Evolutionary conservation across 768 basidiomycete genomes (phyloP), one percentile per base, ranked within the genome.

Genomic region (Suillus plorans): DNA sequence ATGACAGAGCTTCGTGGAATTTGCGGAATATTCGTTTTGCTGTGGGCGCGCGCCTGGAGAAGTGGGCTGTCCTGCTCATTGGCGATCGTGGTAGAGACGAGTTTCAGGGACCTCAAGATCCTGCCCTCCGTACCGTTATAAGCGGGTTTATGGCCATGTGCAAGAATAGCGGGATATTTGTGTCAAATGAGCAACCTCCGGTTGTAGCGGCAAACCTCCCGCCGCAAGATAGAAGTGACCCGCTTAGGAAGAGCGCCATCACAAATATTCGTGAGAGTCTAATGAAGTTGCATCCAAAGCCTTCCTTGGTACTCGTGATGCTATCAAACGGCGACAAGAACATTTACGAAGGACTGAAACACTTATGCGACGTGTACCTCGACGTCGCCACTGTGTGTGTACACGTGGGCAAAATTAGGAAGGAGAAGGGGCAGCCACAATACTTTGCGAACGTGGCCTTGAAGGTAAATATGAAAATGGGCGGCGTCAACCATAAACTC

Each of bases 41-140:
- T 3, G 75, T 72, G 31, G 89, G 90, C 12, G 86, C 80, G 8
- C 75, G 69, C 16, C 74, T 94, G 58, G 78, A 79, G 28, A 84
- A 84, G 28, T 92, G 91, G 90, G 84, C 81, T 1, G 88, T 92
- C 13, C 77, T 94, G 16, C 77, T 92, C 50, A 85, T 94, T 67
- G 77, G 80, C 63, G 91, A 92, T 67, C 79, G 82, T 14, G 81
- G 80, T 60, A 31, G 84, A n/a, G 84, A 86, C 50, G 91, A 93
- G 70, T 93, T 93, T 67, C 41, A 50, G 1, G 82, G 80, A 12
- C 65, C 80, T 3, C 63, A 76, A 7, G 92, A 94, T 68, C 84
- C 84, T 2, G 80, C 81, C n/a, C 76, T 94, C 42, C 64, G 63
- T 44, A 52, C 65, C 4, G 76, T 79, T 2, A 74, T 91, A 13